Evolutionary conservation across 2,329 filamentous ascomycete species (phyloP).

Genomic region (Xylaria sp.): DNA sequence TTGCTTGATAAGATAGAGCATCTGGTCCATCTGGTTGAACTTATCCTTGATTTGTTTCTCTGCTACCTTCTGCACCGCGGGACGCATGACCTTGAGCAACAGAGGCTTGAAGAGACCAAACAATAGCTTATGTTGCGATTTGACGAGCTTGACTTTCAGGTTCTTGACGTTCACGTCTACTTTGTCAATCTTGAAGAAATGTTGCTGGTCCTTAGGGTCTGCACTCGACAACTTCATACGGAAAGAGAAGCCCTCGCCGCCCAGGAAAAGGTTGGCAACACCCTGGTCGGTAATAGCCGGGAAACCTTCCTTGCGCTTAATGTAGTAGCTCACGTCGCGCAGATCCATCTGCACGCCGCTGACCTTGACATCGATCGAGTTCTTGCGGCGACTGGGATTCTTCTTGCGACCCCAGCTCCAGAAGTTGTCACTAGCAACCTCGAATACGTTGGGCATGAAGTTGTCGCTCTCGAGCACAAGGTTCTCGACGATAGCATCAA

Average conservation of each 20-base stretch:
- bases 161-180: conserved; percentile 84
- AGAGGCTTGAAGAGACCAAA: conserved; percentile 89
- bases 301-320: conserved; percentile 95
- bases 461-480: conserved; percentile 96
- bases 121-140: conserved; percentile 94
- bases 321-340: conserved; percentile 89
- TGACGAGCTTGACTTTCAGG: conserved; percentile 88
- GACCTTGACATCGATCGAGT: conserved; percentile 83
- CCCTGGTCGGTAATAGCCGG: conserved; percentile 87
- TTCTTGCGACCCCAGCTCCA: conserved; percentile 95
- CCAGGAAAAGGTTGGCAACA: conserved; percentile 87
- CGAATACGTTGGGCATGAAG: conserved; percentile 90
- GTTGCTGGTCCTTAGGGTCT: conserved; percentile 76
- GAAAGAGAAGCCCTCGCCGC: conserved; percentile 89
- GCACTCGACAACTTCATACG: conserved; percentile 88
- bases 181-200: conserved; percentile 96
- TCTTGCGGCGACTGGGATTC: conserved; percentile 81
- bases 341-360: conserved; percentile 94
- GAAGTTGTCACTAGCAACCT: conserved; percentile 92
- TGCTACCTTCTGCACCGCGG: conserved; percentile 84
- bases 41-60: conserved; percentile 91
- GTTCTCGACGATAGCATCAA: conserved; percentile 94
- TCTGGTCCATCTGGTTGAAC: conserved; percentile 77
- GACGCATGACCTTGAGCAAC: conserved; percentile 83
- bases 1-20: conserved; percentile 80